Base-by-base conservation (phyloP, 2,329 filamentous ascomycete genomes). In the Penicillium sp. region DNA sequence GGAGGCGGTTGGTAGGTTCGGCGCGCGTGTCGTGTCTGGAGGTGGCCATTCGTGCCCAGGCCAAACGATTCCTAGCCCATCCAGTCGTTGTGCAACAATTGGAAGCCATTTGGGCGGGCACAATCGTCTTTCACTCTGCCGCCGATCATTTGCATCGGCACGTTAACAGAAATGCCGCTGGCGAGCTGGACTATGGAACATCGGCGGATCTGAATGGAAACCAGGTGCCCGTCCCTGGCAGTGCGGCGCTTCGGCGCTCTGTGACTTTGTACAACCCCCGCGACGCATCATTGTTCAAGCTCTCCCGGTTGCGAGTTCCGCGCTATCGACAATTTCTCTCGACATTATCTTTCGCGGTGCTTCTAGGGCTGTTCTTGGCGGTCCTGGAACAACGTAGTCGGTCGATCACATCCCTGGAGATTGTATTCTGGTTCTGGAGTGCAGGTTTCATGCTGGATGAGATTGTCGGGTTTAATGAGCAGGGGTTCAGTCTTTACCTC, bases 351-450 rank as follows among this genome's bases (percentile, higher is more conserved):
- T 85, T 95, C 47, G 88, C 88, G 20, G 82, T 95, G 40, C 78
- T 97, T 65, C 84, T 96, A 33, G 86, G 83, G 12, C 78, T 96
- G 9, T 96, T 95, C 67, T 75, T 96, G 15, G 86, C 89, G 8
- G 90, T 97, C 8, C 78, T 96, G 3, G 75, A 81, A 9, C 76
- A 88, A 64, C 81, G 88, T 51, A 92, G 89, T 2, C 79, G 85
- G 46, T 80, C 84, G 45, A 95, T 97, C 62, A 95, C 89, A 1
- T 81, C 81, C 0, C 75, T 96, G 8, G 92, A 97, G 68, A 76
- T 96, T 13, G 69, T 95, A 10, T 96, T 97, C 71, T 97, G 92
- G 92, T 89, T 96, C 69, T 97, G 92, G 91, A 95, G 89, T 65
- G 89, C 89, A 24, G 92, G 92, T 0, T 96, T 95, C 70, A 95